These are phyloP conservation scores for Madurella mycetomatis DNA, from an alignment of 2,329 filamentous ascomycete species.

Conservation along the genomic window DNA sequence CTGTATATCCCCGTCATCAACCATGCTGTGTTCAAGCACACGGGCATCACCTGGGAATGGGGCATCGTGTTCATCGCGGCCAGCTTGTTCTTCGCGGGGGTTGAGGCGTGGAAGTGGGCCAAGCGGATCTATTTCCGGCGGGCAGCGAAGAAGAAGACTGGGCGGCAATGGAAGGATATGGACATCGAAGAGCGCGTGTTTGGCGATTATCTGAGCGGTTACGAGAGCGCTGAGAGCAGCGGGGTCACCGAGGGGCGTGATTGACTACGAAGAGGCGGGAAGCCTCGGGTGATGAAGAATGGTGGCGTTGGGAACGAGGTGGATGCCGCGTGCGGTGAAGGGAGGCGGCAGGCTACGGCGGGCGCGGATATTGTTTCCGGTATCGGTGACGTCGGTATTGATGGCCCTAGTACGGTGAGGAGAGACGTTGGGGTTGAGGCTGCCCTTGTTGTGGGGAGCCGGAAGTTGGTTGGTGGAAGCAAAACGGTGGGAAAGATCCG, in stretches of 20 bases:
- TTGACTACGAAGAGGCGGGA: conserved; percentile 27
- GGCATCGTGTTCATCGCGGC: conserved; percentile 61
- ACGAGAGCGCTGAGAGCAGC: conserved; percentile 2
- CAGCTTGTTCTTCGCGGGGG: conserved; percentile 50
- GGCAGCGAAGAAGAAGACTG: conserved; percentile 11
- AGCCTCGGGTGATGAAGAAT: conserved; percentile 22
- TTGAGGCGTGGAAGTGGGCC: conserved; percentile 65
- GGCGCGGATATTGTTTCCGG: too few species aligned
- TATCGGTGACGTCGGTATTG: neutral
- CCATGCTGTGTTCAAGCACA: conserved; percentile 64
- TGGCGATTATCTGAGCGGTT: conserved; percentile 21
- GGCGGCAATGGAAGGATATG: conserved; percentile 24
- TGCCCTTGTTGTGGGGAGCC: neutral
- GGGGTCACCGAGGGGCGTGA: neutral
- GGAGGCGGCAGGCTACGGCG: neutral
- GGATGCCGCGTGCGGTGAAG: neutral
- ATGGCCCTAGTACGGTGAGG: too few species aligned
- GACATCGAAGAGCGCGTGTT: conserved; percentile 26
- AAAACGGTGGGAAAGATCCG: conserved; percentile 10
- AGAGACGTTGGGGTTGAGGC: neutral
- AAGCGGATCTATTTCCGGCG: conserved; percentile 41
- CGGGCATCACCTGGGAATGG: conserved; percentile 68
- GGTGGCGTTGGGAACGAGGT: neutral
- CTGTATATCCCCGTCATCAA: conserved; percentile 67
- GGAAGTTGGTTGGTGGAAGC: neutral